Evolutionary conservation across 2,329 filamentous ascomycete species (phyloP).

Genomic region (Clonostachys rhizophaga): DNA sequence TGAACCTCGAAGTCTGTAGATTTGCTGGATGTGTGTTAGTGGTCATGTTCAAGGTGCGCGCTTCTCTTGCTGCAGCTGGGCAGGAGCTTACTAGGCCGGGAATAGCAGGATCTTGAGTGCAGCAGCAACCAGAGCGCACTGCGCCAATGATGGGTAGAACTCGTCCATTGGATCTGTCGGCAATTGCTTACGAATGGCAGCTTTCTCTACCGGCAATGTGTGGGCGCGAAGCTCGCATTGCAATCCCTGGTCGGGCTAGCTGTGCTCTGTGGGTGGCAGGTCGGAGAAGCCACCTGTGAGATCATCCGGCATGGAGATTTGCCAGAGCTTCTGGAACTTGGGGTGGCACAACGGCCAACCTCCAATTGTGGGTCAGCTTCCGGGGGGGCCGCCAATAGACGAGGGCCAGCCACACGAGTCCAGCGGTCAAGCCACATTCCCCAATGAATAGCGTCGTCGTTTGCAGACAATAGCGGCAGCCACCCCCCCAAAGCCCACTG

Average conservation of each 20-base stretch:
- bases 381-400: too few species aligned
- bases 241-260: neutral
- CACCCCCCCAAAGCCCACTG: too few species aligned
- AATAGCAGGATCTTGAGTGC: slow-evolving; percentile 90
- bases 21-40: slow-evolving; percentile 55
- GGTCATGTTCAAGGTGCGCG: neutral
- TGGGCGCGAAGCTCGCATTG: neutral
- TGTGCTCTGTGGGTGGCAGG: neutral
- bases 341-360: too few species aligned
- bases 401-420: too few species aligned
- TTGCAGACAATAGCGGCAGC: too few species aligned
- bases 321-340: too few species aligned
- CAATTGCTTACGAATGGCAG: neutral
- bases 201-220: too few species aligned
- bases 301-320: too few species aligned
- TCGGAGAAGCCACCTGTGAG: neutral
- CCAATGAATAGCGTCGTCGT: too few species aligned
- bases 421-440: too few species aligned
- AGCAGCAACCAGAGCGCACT: slow-evolving; percentile 81
- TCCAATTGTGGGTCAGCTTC: too few species aligned
- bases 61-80: neutral
- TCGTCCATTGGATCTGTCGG: slow-evolving; percentile 62
- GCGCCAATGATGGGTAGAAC: slow-evolving; percentile 78
- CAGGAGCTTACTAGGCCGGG: slow-evolving; percentile 79
- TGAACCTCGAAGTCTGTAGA: slow-evolving; percentile 99